Evolutionary conservation across 441 rosid species (phyloP), one percentile per base, ranked within the genome.

Genomic region (Raphanus hybrid): DNA sequence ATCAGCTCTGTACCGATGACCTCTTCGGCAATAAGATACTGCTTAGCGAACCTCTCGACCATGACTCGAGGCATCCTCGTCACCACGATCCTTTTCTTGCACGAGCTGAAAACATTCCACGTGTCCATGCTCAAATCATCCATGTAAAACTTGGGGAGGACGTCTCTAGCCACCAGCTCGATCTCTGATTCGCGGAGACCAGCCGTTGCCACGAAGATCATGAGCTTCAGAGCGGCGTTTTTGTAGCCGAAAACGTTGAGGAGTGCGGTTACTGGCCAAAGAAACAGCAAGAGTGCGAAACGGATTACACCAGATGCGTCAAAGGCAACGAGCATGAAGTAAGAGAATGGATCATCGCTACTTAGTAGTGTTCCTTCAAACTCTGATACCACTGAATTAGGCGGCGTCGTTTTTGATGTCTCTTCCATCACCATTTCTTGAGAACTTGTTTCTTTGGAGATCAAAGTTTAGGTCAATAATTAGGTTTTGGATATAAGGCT

Each of bases 291-390:
- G 59, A 85, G 6, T 1, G 85, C 82, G 57, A 94, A 91, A 15
- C 98, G 93, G 11, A 90, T 35, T 37, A 92, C 60, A 75, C 97
- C 93, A 14, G 97, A 89, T 0, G 91, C 91, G 79, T 94, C 98
- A 41, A 91, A 92, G 6, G 97, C 97, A 1, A 92, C 84, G 55
- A 92, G 79, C 97, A 92, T 91, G 86, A 91, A 92, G 85, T 92
- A 94, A 3, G 90, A 85, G 79, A 90, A 92, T 0, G 88, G 77
- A 64, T 91, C 85, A 0, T 81, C 64, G 79, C 86, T 87, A 52
- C 78, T 89, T 71, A 94, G 57, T 26, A 94, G 84, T 45, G 89
- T 77, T 8, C 97, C 98, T 79, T 94, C 97, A 11, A 92, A 82
- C 67, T 89, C 96, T 1, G 93, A 90, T n/a, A 88, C 89, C 43